These are phyloP conservation scores for Puya raimondii DNA, from an alignment of 176 grass and related monocot genomes.

Conservation along the genomic window DNA sequence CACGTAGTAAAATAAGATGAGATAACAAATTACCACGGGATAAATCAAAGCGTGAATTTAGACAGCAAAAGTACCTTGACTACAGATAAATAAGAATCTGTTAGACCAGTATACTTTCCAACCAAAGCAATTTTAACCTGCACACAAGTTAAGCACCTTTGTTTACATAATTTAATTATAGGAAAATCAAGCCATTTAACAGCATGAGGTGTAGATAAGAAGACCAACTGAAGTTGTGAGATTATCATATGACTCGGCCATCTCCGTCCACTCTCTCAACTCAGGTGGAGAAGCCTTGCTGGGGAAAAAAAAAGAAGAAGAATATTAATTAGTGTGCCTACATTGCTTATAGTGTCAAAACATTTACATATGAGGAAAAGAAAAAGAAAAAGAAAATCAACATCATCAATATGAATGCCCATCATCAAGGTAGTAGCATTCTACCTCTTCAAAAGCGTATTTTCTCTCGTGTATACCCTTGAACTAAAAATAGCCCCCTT, in stretches of 20 bases:
- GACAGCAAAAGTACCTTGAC: constrained; percentile 48
- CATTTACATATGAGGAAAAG: neutral
- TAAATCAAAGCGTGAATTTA: neutral
- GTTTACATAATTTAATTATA: constrained; percentile 11
- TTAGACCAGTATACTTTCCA: constrained; percentile 90
- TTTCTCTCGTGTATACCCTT: constrained; percentile 18
- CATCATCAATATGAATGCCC: too few relatives aligned
- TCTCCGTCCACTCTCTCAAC: constrained; percentile 70
- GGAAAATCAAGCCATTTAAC: neutral
- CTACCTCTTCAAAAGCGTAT: too few relatives aligned
- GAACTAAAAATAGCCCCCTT: too few relatives aligned
- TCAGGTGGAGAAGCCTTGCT: constrained; percentile 57
- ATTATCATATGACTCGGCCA: constrained; percentile 79
- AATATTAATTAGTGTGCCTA: neutral
- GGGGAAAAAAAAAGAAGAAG: constrained; percentile 17
- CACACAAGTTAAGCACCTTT: constrained; percentile 15
- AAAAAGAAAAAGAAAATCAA: neutral
- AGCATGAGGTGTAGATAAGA: constrained; percentile 18
- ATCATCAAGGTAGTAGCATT: too few relatives aligned
- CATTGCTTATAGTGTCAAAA: neutral
- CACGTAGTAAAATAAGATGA: neutral
- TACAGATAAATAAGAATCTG: constrained; percentile 93
- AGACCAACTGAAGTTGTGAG: constrained; percentile 68
- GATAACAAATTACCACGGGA: neutral
- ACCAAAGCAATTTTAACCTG: constrained; percentile 99